A percentile compares a stretch with the other conserved stretches of the same genome.
Evolutionary conservation across 139 green algal genomes (phyloP).

Genomic region (Tetradesmus obliquus): DNA sequence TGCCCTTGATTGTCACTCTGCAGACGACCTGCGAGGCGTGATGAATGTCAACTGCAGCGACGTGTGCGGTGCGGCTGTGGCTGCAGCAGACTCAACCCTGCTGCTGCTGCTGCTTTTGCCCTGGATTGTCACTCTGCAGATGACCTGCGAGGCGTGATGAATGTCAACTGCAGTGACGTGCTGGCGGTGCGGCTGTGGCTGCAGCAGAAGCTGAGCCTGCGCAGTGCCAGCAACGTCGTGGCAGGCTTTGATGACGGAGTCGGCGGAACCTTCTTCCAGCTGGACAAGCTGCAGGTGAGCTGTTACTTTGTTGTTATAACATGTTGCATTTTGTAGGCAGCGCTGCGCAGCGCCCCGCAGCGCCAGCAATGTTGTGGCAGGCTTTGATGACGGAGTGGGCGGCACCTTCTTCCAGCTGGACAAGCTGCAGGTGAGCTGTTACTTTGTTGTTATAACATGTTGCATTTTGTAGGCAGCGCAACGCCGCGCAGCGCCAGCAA

Average conservation of each 20-base stretch:
- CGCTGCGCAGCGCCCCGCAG: conserved; percentile 42
- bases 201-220: conserved; percentile 64
- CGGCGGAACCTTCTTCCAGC: conserved; percentile 87
- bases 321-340: not conserved
- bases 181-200: conserved; percentile 84
- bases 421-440: conserved; percentile 56
- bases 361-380: conserved; percentile 80
- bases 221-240: conserved; percentile 83
- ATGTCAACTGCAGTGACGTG: conserved; percentile 59
- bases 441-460: conserved; percentile 51
- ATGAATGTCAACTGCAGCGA: conserved; percentile 51
- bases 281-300: conserved; percentile 67
- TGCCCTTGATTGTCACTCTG: no score
- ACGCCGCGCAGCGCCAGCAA: conserved; percentile 75
- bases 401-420: conserved; percentile 87
- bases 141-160: conserved; percentile 15
- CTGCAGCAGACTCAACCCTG: conserved; percentile 46
- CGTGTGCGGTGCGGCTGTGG: conserved; percentile 77
- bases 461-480: conserved; percentile 29
- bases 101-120: conserved; percentile 41
- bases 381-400: conserved; percentile 78
- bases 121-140: conserved; percentile 62
- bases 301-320: not conserved
- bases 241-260: conserved; percentile 77
- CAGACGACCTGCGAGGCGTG: conserved; percentile 8